Evolutionary conservation across 306 rosid genomes (phyloP).

Genomic region (Dicorynia guianensis): DNA sequence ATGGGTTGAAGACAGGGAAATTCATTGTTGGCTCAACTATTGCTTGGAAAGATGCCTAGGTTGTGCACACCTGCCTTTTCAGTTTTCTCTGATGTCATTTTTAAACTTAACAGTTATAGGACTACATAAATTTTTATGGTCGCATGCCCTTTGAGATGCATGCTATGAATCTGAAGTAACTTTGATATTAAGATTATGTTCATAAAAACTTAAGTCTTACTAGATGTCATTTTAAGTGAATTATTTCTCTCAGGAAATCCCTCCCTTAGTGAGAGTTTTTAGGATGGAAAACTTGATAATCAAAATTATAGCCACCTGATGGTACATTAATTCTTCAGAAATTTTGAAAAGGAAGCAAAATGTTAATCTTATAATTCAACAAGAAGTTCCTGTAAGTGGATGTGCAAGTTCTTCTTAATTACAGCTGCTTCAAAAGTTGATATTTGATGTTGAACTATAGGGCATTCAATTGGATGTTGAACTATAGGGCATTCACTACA

Average conservation of each 20-base stretch:
- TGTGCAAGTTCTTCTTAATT: neutral
- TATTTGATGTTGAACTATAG: neutral
- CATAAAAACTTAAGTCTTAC: neutral
- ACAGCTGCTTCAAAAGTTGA: neutral
- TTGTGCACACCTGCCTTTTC: neutral
- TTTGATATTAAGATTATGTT: conserved; percentile 9
- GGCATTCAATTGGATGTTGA: too few species aligned
- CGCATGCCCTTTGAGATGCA: conserved; percentile 11
- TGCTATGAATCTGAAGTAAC: conserved; percentile 1
- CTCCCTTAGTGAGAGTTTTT: neutral
- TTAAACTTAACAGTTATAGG: neutral
- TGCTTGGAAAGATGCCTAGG: neutral
- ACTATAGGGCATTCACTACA: neutral
- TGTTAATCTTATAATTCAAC: too few species aligned
- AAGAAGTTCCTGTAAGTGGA: too few species aligned
- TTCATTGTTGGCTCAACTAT: conserved; percentile 14
- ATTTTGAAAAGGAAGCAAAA: too few species aligned
- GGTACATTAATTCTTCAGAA: neutral
- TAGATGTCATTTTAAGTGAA: too few species aligned
- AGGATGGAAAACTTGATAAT: neutral
- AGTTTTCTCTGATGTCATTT: neutral
- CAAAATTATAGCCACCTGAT: neutral
- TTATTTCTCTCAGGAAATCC: neutral
- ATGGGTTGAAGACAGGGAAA: neutral
- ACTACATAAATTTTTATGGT: neutral